These are phyloP conservation scores for Perkinsus chesapeaki DNA, from an alignment of 169 alveolate genomes.

Conservation along the genomic window DNA sequence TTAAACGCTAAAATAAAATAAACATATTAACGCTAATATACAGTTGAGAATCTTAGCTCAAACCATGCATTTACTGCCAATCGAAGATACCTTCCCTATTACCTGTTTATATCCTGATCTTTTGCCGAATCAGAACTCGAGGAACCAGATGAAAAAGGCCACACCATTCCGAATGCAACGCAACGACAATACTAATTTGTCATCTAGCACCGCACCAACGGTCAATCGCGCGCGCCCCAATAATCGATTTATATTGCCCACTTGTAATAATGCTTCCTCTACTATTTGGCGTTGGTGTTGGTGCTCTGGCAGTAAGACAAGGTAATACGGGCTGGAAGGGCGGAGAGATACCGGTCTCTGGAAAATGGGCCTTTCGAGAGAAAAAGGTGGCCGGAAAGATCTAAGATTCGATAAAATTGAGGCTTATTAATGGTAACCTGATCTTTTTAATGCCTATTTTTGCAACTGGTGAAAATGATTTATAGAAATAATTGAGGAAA, in stretches of 20 bases:
- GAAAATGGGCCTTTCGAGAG: neutral
- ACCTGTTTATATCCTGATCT: neutral
- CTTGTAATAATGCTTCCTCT: neutral
- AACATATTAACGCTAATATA: neutral
- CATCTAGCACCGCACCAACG: neutral
- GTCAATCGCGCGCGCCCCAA: neutral
- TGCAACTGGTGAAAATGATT: no score
- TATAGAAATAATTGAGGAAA: no score
- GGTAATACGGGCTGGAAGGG: neutral
- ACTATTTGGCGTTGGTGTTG: neutral
- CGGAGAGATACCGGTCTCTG: neutral
- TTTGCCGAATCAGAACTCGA: neutral
- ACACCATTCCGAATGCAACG: neutral
- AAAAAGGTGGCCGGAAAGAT: neutral
- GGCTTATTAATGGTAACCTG: no score
- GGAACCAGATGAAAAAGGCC: neutral
- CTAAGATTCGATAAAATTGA: neutral
- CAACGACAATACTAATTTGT: neutral
- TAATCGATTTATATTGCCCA: neutral
- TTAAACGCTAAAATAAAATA: neutral
- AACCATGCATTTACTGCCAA: neutral
- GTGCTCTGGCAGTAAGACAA: neutral
- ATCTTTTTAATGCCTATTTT: no score
- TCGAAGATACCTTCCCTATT: neutral
- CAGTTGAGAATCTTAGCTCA: neutral